Evolutionary conservation across 2,329 filamentous ascomycete genomes (phyloP).

Genomic region (Mariannaea sp.): DNA sequence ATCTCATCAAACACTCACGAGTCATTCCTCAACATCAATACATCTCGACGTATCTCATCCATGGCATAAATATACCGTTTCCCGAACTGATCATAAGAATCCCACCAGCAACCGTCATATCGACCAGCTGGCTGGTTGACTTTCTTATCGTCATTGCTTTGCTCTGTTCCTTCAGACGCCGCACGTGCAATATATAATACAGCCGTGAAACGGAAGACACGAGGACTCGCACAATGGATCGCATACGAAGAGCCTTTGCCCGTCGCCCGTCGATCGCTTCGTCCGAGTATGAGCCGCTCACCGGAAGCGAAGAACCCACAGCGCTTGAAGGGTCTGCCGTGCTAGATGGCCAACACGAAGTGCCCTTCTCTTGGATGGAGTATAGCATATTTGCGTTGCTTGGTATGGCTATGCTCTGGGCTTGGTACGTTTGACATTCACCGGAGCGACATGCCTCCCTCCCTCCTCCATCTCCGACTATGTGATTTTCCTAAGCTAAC

Average conservation of each 20-base stretch:
- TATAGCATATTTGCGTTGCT: conserved; percentile 85
- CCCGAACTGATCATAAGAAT: neutral
- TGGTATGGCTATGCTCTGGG: conserved; percentile 95
- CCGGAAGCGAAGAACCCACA: conserved; percentile 35
- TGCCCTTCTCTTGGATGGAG: conserved; percentile 80
- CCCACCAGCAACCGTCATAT: neutral
- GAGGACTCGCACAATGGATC: conserved; percentile 35
- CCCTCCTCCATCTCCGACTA: too few species aligned
- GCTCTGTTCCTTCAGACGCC: neutral
- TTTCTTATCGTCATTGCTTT: too few species aligned
- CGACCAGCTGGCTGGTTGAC: neutral
- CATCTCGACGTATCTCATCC: too few species aligned
- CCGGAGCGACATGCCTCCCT: too few species aligned
- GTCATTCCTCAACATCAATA: too few species aligned
- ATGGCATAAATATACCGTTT: conserved; percentile 15
- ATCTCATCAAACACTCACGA: too few species aligned
- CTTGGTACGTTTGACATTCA: conserved; percentile 75
- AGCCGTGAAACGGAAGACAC: neutral
- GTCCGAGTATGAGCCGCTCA: conserved; percentile 44
- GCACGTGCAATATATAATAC: neutral
- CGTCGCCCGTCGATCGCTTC: conserved; percentile 28
- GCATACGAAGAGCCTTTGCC: conserved; percentile 33
- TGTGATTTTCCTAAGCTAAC: neutral
- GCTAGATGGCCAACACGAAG: conserved; percentile 44
- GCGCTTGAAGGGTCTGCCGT: conserved; percentile 35